Evolutionary conservation across 139 green algal species (phyloP), one percentile per base, ranked within the genome.

Genomic region (Picochlorum sp.): DNA sequence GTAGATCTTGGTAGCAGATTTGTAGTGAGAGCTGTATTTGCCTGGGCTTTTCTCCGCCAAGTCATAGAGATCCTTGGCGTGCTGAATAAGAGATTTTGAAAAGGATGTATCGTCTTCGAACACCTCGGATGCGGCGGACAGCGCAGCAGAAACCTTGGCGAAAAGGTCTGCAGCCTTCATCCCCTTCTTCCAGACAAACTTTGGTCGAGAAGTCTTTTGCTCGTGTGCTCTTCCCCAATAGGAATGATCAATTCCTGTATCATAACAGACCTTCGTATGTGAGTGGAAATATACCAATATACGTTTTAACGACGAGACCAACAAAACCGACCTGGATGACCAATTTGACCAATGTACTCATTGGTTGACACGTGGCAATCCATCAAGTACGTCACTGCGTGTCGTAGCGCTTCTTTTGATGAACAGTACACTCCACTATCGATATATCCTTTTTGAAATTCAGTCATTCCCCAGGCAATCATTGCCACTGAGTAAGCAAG

Each of bases 401-500:
- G 15, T 23, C 24, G 18, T 5, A 70, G 6, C 26, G 26, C 14
- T 24, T 55, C 24, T 45, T 9, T 52, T 9, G 60, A 38, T 16
- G 56, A 9, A 14, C 55, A 57, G 54, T 6, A n/a, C 3, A 37
- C 26, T 6, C 15, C 21, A 37, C 56, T 61, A 15, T 45, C 20
- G 13, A 7, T 3, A n/a, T 51, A 70, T 4, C 61, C 61, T 4
- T 63, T 47, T 4, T 57, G 7, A 60, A 83, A 87, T 37, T 88
- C 73, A 2, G 83, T 38, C 8, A 77, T 54, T 14, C 70, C 70
- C 70, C 70, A 88, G 4, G 81, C 50, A 45, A 87, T 63, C 23
- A 82, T 65, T 7, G 50, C 60, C 2, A 76, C 57, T 2, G 72
- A 61, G 20, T 76, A 77, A 0, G 81, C 81, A 18, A 72, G 73